Evolutionary conservation across 805 yeast genomes (phyloP).

Genomic region (Sugiyamaella lignohabitans): DNA sequence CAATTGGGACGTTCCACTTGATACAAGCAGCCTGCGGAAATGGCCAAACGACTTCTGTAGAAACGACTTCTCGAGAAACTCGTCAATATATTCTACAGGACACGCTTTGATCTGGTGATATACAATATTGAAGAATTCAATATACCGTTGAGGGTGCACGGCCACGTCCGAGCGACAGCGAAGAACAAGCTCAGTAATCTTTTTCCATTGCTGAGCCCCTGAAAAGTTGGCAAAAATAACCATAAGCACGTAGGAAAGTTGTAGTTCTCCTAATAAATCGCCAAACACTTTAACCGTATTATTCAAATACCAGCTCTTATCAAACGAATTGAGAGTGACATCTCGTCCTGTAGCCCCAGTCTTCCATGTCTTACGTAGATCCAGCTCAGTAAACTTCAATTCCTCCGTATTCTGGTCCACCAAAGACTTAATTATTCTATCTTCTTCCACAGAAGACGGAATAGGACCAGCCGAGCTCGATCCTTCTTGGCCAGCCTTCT

Average conservation of each 20-base stretch:
- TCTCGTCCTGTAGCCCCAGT: slow-evolving; percentile 35
- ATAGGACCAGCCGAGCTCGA: too few species aligned
- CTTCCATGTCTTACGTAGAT: slow-evolving; percentile 36
- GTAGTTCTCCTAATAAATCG: slow-evolving; percentile 46
- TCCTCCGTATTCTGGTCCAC: slow-evolving; percentile 33
- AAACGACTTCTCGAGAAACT: slow-evolving; percentile 27
- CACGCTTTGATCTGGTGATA: slow-evolving; percentile 35
- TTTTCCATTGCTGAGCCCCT: slow-evolving; percentile 59
- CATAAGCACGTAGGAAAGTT: slow-evolving; percentile 44
- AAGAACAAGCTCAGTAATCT: slow-evolving; percentile 40
- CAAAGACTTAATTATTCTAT: slow-evolving; percentile 30
- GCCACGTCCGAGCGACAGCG: slow-evolving; percentile 31
- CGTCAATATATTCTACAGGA: slow-evolving; percentile 41
- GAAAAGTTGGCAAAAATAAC: slow-evolving; percentile 56
- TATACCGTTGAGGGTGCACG: slow-evolving; percentile 26
- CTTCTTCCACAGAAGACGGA: slow-evolving; percentile 25
- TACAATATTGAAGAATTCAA: slow-evolving; percentile 31
- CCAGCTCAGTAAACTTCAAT: slow-evolving; percentile 39
- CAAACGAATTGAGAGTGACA: slow-evolving; percentile 47
- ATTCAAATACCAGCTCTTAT: slow-evolving; percentile 54
- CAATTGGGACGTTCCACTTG: neutral
- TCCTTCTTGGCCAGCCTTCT: neutral
- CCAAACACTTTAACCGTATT: slow-evolving; percentile 31
- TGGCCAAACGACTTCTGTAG: slow-evolving; percentile 18
- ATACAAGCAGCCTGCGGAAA: slow-evolving; percentile 6